These are phyloP conservation scores for Phytophthora tentaculata DNA, from an alignment of 352 stramenopile species.

Conservation along the genomic window DNA sequence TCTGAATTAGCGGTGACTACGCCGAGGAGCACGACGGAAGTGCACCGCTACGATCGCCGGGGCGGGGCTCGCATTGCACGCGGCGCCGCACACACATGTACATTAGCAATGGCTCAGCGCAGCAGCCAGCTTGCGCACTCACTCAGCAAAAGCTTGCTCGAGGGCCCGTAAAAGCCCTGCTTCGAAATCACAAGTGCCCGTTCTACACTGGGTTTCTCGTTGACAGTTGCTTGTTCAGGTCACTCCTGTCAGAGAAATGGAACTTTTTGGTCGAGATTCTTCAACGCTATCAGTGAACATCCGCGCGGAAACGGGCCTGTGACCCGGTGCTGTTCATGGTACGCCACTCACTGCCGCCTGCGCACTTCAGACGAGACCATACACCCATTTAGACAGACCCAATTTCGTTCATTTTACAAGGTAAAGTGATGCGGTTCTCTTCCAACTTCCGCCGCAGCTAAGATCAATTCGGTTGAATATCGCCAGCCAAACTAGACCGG, in stretches of 20 bases:
- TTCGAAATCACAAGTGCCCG: slow-evolving; percentile 27
- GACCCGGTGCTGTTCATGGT: slow-evolving; percentile 9
- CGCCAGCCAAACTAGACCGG: slow-evolving; percentile 9
- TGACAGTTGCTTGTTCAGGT: slow-evolving; percentile 12
- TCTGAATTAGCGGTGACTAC: slow-evolving; percentile 22
- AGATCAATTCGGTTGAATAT: neutral
- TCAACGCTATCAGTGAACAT: slow-evolving; percentile 35
- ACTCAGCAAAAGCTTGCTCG: slow-evolving; percentile 25
- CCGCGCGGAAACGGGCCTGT: neutral
- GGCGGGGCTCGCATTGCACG: neutral
- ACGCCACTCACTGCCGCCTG: slow-evolving; percentile 33
- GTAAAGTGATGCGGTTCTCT: too few relatives aligned
- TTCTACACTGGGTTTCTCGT: slow-evolving; percentile 17
- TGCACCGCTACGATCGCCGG: neutral
- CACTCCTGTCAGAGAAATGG: slow-evolving; percentile 10
- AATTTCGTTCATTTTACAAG: slow-evolving; percentile 2
- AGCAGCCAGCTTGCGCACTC: neutral
- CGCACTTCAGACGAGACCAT: slow-evolving; percentile 16
- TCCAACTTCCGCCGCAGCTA: neutral
- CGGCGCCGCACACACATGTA: neutral
- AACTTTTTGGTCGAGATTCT: slow-evolving; percentile 22
- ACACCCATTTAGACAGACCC: neutral
- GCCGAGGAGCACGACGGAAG: slow-evolving; percentile 12
- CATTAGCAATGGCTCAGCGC: neutral
- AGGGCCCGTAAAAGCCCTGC: slow-evolving; percentile 25